Conservation (phyloP, 2,329 filamentous ascomycete species). For the Trichocomaceae sp. region DNA sequence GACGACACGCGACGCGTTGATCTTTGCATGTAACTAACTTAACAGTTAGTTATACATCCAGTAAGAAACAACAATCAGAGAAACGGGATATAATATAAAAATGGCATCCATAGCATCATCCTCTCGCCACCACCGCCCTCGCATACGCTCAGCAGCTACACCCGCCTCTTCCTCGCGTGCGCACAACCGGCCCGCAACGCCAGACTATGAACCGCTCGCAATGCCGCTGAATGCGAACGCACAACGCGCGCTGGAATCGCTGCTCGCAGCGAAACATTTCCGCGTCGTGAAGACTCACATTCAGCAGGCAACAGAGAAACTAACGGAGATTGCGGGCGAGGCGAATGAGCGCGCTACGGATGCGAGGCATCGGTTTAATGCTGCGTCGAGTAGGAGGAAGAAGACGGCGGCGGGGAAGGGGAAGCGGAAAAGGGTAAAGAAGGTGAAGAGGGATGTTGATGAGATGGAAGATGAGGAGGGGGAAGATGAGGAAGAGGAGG, state of each 20-base stretch:
- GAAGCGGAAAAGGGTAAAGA: conserved; percentile 8
- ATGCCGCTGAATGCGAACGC: conserved; percentile 46
- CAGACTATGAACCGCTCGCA: conserved; percentile 48
- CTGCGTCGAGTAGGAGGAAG: conserved; percentile 33
- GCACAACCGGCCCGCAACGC: conserved; percentile 9
- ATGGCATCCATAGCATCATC: conserved; percentile 4
- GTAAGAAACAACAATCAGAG: background rate
- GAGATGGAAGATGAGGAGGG: conserved; percentile 23
- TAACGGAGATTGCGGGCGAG: conserved; percentile 47
- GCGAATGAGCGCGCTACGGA: conserved; percentile 50
- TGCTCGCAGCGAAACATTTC: conserved; percentile 40
- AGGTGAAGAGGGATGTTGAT: conserved; percentile 20
- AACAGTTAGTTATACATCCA: no score
- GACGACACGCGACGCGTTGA: background rate
- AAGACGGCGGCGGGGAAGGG: conserved; percentile 13
- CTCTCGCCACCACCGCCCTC: conserved; percentile 1
- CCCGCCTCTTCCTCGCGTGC: background rate
- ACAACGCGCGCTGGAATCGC: conserved; percentile 40
- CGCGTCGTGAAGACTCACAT: conserved; percentile 45
- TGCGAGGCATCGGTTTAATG: conserved; percentile 32
- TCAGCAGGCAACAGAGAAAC: conserved; percentile 38
- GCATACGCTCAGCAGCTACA: background rate
- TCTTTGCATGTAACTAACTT: no score
- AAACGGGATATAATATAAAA: background rate
- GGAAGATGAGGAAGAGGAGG: conserved; percentile 24